Conservation (phyloP, 345 rosid species). For the Citrus medica region DNA sequence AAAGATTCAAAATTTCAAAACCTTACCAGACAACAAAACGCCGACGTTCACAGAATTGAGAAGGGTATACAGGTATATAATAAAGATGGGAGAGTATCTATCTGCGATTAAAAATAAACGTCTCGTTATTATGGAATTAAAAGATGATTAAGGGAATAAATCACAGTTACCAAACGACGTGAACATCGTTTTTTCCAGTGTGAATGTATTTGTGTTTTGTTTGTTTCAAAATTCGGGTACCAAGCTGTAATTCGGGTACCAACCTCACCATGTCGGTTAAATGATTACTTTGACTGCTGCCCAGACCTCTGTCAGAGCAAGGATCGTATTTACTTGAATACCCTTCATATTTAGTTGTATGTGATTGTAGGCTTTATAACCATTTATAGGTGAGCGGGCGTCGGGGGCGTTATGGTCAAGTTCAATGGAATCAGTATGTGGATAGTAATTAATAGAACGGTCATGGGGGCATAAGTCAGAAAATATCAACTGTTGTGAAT, state of each 20-base stretch:
- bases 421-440: not conserved
- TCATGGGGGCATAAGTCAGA: no score
- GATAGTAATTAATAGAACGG: not conserved
- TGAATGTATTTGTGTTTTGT: not conserved
- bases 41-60: not conserved
- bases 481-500: accelerated
- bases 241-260: not conserved
- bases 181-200: not conserved
- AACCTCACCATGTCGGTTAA: not conserved
- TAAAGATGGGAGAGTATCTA: not conserved
- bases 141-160: not conserved
- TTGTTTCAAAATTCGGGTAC: not conserved
- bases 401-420: not conserved
- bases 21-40: not conserved
- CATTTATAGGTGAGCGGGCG: not conserved
- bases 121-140: not conserved
- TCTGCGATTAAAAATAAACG: not conserved
- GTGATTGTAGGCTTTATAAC: no score
- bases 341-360: not conserved
- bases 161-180: not conserved
- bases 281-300: no score
- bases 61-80: not conserved
- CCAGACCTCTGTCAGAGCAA: no score
- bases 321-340: not conserved
- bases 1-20: not conserved